A percentile compares a stretch with the other conserved stretches of the same genome.
These are phyloP conservation scores for Geranium rotundifolium DNA, from an alignment of 345 rosid species.

Conservation along the genomic window DNA sequence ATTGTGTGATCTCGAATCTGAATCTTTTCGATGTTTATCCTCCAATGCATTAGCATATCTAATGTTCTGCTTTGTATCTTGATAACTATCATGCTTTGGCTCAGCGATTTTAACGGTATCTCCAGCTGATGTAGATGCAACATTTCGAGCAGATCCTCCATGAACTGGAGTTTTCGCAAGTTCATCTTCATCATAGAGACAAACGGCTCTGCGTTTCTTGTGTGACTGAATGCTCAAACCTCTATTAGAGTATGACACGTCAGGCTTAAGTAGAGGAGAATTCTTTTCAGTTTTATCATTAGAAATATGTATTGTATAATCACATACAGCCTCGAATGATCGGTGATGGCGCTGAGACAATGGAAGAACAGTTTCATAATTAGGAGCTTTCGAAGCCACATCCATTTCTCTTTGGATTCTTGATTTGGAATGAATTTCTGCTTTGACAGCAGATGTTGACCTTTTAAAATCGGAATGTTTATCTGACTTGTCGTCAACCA, in stretches of 20 bases:
- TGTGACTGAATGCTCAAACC: constrained; percentile 27
- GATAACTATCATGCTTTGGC: constrained; percentile 16
- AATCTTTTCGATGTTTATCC: constrained; percentile 21
- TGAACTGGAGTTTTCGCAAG: constrained; percentile 82
- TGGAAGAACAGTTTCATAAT: constrained; percentile 50
- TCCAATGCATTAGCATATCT: constrained; percentile 23
- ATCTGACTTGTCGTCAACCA: constrained; percentile 20
- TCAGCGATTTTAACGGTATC: constrained; percentile 23
- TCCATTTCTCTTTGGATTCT: constrained; percentile 27
- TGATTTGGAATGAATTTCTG: constrained; percentile 26
- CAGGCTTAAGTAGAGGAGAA: constrained; percentile 28
- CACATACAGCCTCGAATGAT: constrained; percentile 51
- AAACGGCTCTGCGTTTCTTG: constrained; percentile 65
- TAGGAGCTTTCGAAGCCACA: constrained; percentile 25
- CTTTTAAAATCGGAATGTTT: constrained; percentile 19
- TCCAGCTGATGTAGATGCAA: constrained; percentile 14
- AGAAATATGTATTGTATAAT: constrained; percentile 30
- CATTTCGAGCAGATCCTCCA: constrained; percentile 34
- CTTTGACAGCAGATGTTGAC: constrained; percentile 17
- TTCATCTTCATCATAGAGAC: constrained; percentile 55
- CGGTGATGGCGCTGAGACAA: constrained; percentile 42
- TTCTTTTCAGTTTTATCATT: constrained; percentile 31
- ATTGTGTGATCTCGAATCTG: constrained; percentile 16
- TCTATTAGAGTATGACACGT: constrained; percentile 20
- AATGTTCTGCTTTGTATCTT: constrained; percentile 16